Evolutionary conservation across 2,329 filamentous ascomycete genomes (phyloP), one percentile per base, ranked within the genome.

Genomic region (Aspergillus brunneoviolaceus): DNA sequence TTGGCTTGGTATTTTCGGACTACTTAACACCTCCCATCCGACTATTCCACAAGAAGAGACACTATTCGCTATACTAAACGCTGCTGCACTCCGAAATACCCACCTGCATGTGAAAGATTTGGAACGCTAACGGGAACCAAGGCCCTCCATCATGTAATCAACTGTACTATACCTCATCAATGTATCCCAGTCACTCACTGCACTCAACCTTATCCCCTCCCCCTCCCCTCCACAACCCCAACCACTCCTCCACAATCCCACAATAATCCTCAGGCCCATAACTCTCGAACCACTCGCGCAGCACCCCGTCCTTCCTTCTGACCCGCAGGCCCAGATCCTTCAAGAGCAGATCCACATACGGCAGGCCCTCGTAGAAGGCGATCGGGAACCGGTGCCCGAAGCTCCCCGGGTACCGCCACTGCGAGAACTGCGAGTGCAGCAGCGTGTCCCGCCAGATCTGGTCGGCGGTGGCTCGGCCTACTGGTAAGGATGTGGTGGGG

Each of bases 331-430:
- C 86, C 51, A 91, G 68, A 70, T 92, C 88, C 5, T 76, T 75
- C 60, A 89, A 71, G 67, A 91, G 69, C 67, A 86, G 69, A 72
- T 91, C 88, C 31, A 89, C 72, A 67, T 90, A 92, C 10, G 87
- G 87, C 60, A 91, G 70, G 0, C 82, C 82, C 69, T 92, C 89
- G 69, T 91, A 91, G 9, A 89, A 45, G 84, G 65, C 90, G 85
- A 70, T 89, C 87, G 0, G 76, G 49, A 51, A 29, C 49, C 23
- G 49, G 27, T 51, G 25, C 49, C 49, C 49, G 27, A 33, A 11
- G n/a, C 49, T 51, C 2, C 31, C 10, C 4, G 49, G 16, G 25
- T 51, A 51, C 19, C 27, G 27, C 27, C 49, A 33, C 49, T 51
- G 25, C 31, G 49, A 9, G 31, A 33, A 19, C 27, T 33, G 14